Percentiles rank a stretch among this genome's conserved stretches.
Conservation (phyloP, 2,329 filamentous ascomycete species). For the Emergomyces orientalis region DNA sequence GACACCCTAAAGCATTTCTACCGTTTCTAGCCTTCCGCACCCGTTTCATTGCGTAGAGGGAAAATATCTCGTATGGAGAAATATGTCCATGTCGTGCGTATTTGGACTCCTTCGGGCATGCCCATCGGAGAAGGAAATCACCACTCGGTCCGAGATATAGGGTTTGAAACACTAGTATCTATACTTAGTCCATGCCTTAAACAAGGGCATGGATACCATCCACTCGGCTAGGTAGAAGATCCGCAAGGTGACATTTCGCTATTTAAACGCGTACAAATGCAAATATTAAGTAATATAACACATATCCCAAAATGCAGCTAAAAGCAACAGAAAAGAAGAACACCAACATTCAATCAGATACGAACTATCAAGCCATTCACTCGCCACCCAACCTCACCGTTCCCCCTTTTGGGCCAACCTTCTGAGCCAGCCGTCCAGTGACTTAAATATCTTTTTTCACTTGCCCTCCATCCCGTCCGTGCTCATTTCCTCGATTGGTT, state of each 20-base stretch:
- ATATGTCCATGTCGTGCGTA: not conserved
- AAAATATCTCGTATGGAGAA: not conserved
- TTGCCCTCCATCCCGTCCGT: not conserved
- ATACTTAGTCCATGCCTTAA: not conserved
- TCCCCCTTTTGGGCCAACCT: not conserved
- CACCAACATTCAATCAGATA: not conserved
- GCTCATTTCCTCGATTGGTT: not conserved
- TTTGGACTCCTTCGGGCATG: not conserved
- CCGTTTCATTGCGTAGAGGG: too few species aligned
- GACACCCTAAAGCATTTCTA: not conserved
- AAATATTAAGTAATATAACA: not conserved
- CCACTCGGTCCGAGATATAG: not conserved
- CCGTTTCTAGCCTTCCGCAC: too few species aligned
- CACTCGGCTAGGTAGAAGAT: not conserved
- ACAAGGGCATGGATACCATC: not conserved
- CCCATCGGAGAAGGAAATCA: not conserved
- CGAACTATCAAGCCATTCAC: not conserved
- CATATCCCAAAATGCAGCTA: not conserved
- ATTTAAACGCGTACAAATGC: not conserved
- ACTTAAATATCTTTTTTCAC: conserved; percentile 2
- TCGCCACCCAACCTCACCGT: not conserved
- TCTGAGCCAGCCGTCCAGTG: not conserved
- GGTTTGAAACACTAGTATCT: not conserved
- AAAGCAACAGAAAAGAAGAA: not conserved
- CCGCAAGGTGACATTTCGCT: not conserved